phyloP scores from a whole-genome alignment of 768 basidiomycete genomes.

The Podaxis sp. region DNA sequence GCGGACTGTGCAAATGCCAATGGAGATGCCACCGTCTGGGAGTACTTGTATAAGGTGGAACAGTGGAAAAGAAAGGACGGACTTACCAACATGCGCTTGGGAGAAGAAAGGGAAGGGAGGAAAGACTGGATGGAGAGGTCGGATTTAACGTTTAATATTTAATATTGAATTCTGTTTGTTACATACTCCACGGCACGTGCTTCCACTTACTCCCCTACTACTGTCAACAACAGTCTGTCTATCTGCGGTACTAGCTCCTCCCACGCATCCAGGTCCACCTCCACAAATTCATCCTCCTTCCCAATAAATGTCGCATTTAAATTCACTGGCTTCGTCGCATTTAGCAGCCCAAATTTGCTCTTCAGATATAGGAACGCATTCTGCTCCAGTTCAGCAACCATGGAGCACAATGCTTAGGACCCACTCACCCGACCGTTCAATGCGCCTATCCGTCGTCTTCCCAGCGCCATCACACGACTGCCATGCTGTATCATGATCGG shows the following conservation, averaged over 20 bases:
- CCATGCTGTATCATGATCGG: constrained; percentile 35
- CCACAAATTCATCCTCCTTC: constrained; percentile 27
- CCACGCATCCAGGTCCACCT: constrained; percentile 39
- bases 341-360: constrained; percentile 36
- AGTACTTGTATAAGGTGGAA: background rate
- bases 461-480: constrained; percentile 33
- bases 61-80: background rate
- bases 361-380: constrained; percentile 36
- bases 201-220: background rate
- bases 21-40: constrained; percentile 21
- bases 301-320: constrained; percentile 29
- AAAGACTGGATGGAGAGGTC: background rate
- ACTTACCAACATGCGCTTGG: constrained; percentile 11
- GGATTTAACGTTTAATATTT: no score
- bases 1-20: constrained; percentile 60
- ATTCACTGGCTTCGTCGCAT: constrained; percentile 28
- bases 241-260: constrained; percentile 34
- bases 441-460: constrained; percentile 29
- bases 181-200: background rate
- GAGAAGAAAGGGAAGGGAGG: background rate
- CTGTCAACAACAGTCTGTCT: constrained; percentile 21
- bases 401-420: background rate
- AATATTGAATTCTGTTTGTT: background rate
- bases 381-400: constrained; percentile 18
- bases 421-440: constrained; percentile 33